A percentile compares a stretch with the other conserved stretches of the same genome.
phyloP scores from a whole-genome alignment of 169 alveolate genomes.

The Neospora caninum region DNA sequence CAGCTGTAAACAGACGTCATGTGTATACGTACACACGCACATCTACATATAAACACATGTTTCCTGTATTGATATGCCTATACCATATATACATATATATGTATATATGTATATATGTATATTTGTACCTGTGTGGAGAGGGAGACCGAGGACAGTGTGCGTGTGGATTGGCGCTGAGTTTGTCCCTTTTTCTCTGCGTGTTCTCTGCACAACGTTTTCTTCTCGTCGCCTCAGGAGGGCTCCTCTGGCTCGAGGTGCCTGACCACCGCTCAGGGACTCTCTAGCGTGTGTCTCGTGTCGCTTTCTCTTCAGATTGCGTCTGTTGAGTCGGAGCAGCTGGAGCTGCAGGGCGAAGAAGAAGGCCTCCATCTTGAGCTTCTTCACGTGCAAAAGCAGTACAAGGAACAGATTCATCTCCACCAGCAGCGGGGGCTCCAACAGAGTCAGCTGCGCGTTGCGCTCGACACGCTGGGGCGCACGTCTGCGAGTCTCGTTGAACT shows the following conservation, averaged over 20 bases:
- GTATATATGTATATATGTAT: background rate
- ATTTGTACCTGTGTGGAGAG: background rate
- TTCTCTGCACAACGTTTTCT: too few relatives aligned
- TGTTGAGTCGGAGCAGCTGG: background rate
- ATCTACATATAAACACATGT: too few relatives aligned
- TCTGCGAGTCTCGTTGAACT: background rate
- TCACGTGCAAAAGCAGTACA: constrained; percentile 53
- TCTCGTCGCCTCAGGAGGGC: too few relatives aligned
- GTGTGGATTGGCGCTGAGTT: too few relatives aligned
- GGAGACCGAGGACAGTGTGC: too few relatives aligned
- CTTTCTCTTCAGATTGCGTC: constrained; percentile 25
- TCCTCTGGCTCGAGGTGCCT: too few relatives aligned
- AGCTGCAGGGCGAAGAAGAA: constrained; percentile 46
- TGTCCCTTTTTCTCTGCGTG: too few relatives aligned
- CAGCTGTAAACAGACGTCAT: background rate
- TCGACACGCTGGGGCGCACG: background rate
- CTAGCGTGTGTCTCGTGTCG: too few relatives aligned
- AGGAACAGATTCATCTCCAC: constrained; percentile 52
- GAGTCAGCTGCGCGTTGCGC: constrained; percentile 13
- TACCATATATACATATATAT: too few relatives aligned
- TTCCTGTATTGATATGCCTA: too few relatives aligned
- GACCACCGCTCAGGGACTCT: too few relatives aligned
- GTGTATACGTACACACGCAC: background rate
- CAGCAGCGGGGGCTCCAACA: constrained; percentile 35
- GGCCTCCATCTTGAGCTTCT: constrained; percentile 33